A percentile compares a stretch with the other conserved stretches of the same genome.
Conservation (phyloP, 768 basidiomycete genomes). For the Amanita pallidorosea region DNA sequence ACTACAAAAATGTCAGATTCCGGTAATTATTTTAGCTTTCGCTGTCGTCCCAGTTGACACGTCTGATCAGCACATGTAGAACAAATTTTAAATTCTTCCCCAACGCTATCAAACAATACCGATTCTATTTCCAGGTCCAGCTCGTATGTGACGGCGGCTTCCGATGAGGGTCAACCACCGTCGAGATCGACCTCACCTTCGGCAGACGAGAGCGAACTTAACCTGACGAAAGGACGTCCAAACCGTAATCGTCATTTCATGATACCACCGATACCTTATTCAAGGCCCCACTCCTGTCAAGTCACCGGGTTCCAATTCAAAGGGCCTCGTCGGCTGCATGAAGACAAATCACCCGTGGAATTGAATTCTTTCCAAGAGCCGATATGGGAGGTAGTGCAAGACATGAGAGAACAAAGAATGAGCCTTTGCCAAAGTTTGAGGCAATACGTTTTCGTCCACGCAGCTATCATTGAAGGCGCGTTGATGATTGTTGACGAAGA, state of each 20-base stretch:
- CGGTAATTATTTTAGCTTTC: not conserved
- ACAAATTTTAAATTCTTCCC: not conserved
- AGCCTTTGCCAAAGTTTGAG: conserved; percentile 88
- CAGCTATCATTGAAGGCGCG: conserved; percentile 73
- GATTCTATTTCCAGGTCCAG: not conserved
- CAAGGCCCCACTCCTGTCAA: conserved; percentile 4
- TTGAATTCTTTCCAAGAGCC: conserved; percentile 66
- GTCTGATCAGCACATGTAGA: not conserved
- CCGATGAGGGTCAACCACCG: conserved; percentile 17
- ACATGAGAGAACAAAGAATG: conserved; percentile 96
- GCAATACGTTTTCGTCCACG: conserved; percentile 92
- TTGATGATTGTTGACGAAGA: conserved; percentile 72
- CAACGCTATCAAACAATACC: not conserved
- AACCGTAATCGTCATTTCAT: not conserved
- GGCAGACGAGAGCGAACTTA: conserved; percentile 9
- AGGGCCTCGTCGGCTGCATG: conserved; percentile 51
- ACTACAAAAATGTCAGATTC: not conserved
- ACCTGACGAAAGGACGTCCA: not conserved
- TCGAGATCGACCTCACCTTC: conserved; percentile 20
- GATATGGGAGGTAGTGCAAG: conserved; percentile 73
- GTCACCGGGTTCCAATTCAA: conserved; percentile 36
- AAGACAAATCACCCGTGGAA: conserved; percentile 39
- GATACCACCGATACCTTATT: not conserved
- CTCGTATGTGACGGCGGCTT: conserved; percentile 1
- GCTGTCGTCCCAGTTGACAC: not conserved